Evolutionary conservation across 176 grass and related monocot genomes (phyloP).

Genomic region (Oryza glumipatula): DNA sequence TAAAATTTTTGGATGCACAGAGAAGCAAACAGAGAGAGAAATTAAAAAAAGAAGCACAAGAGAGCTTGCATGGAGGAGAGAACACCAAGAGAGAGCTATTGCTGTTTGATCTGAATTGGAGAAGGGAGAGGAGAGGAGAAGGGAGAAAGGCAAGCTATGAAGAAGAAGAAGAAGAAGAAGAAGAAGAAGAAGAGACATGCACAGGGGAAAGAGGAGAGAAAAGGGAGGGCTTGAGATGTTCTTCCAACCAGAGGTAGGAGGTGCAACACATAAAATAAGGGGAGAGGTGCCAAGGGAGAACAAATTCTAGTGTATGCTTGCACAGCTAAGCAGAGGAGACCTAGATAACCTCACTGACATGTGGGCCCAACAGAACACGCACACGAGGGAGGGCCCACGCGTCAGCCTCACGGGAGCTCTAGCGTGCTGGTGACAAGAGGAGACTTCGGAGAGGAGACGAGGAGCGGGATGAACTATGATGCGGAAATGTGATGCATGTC

Average conservation of each 20-base stretch:
- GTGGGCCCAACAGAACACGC: neutral
- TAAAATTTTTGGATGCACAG: constrained; percentile 58
- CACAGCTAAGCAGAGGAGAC: constrained; percentile 13
- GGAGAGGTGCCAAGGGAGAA: constrained; percentile 27
- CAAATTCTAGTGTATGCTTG: constrained; percentile 43
- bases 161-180: constrained; percentile 1
- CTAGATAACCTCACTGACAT: neutral
- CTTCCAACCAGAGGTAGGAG: constrained; percentile 54
- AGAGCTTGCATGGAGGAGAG: constrained; percentile 55
- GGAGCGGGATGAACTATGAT: constrained; percentile 52
- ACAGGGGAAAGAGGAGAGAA: constrained; percentile 39
- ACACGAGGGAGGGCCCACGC: neutral
- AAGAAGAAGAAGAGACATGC: constrained; percentile 16
- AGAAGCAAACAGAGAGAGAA: constrained; percentile 71
- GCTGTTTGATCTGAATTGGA: constrained; percentile 41
- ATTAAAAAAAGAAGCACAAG: constrained; percentile 49
- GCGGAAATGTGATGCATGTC: constrained; percentile 54
- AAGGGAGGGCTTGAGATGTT: constrained; percentile 62
- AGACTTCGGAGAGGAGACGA: constrained; percentile 24
- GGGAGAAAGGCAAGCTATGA: constrained; percentile 37
- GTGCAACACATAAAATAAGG: constrained; percentile 66
- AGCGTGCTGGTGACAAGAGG: constrained; percentile 20
- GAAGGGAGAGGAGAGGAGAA: constrained; percentile 14
- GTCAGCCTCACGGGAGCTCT: constrained; percentile 18
- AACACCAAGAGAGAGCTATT: constrained; percentile 36